A percentile compares a stretch with the other conserved stretches of the same genome.
Conservation (phyloP, 2,329 filamentous ascomycete genomes). For the Arthrobotrys pseudoclavata region DNA sequence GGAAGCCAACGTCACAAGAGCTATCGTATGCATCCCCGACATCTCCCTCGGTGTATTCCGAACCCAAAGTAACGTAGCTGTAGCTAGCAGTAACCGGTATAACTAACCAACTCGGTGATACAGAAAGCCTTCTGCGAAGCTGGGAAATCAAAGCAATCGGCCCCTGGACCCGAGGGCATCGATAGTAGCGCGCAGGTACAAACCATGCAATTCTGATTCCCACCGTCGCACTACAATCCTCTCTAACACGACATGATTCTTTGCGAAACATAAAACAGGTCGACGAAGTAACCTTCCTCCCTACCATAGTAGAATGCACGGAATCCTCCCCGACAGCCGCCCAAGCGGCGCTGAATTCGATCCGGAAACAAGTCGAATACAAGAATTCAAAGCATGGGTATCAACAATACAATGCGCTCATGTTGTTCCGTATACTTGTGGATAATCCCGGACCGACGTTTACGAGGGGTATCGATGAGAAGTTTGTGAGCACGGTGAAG, state of each 20-base stretch:
- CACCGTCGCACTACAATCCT: constrained; percentile 49
- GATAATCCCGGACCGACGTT: constrained; percentile 94
- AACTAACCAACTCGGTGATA: constrained; percentile 26
- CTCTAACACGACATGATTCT: constrained; percentile 8
- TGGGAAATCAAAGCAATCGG: constrained; percentile 67
- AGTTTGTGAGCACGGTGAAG: constrained; percentile 83
- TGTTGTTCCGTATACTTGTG: constrained; percentile 90
- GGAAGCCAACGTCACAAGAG: constrained; percentile 76
- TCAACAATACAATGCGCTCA: constrained; percentile 94
- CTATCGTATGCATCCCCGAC: constrained; percentile 72
- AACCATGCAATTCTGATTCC: constrained; percentile 66
- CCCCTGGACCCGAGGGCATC: constrained; percentile 65
- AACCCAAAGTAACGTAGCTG: neutral
- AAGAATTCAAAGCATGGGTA: constrained; percentile 74
- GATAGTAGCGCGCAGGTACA: constrained; percentile 46
- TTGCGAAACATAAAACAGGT: constrained; percentile 66
- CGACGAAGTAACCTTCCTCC: constrained; percentile 92
- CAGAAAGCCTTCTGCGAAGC: constrained; percentile 87
- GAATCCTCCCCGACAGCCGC: constrained; percentile 91
- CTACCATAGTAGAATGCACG: constrained; percentile 92
- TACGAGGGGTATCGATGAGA: constrained; percentile 88
- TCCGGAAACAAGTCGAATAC: constrained; percentile 84
- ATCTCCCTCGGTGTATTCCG: neutral
- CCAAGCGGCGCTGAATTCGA: constrained; percentile 81
- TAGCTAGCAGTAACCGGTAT: neutral